Evolutionary conservation across 768 basidiomycete species (phyloP).

Genomic region (Lentinula aciculospora): DNA sequence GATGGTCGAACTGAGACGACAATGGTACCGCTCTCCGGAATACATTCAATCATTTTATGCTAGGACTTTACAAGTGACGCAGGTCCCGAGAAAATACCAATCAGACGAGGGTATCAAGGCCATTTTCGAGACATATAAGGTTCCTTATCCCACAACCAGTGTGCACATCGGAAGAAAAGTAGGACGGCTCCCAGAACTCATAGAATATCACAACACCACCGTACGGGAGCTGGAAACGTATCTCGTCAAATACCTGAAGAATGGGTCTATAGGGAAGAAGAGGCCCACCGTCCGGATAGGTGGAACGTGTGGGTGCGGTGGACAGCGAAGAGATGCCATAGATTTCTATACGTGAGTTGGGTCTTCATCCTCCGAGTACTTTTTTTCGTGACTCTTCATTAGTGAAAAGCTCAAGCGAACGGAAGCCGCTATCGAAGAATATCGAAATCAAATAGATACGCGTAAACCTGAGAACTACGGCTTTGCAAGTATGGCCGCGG

Average conservation of each 20-base stretch:
- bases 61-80: slow-evolving; percentile 78
- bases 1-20: slow-evolving; percentile 74
- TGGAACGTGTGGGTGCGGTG: slow-evolving; percentile 78
- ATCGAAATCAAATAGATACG: slow-evolving; percentile 64
- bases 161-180: slow-evolving; percentile 87
- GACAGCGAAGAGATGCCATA: slow-evolving; percentile 84
- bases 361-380: background rate
- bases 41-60: slow-evolving; percentile 91
- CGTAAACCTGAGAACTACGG: slow-evolving; percentile 87
- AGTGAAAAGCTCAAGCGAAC: slow-evolving; percentile 57
- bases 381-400: slow-evolving; percentile 5
- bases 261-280: slow-evolving; percentile 70
- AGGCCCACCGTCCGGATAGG: slow-evolving; percentile 80
- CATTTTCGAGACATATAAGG: slow-evolving; percentile 67
- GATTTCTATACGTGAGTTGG: slow-evolving; percentile 79
- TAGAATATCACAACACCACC: slow-evolving; percentile 89
- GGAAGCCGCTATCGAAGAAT: slow-evolving; percentile 68
- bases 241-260: slow-evolving; percentile 87
- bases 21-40: slow-evolving; percentile 88
- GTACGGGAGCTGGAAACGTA: slow-evolving; percentile 89
- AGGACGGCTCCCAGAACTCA: slow-evolving; percentile 82
- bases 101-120: slow-evolving; percentile 78
- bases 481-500: slow-evolving; percentile 86
- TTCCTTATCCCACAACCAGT: slow-evolving; percentile 88
- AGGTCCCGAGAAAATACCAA: slow-evolving; percentile 76